Conservation (phyloP, 73 alveolate genomes). For the Paramecium octaurelia region DNA sequence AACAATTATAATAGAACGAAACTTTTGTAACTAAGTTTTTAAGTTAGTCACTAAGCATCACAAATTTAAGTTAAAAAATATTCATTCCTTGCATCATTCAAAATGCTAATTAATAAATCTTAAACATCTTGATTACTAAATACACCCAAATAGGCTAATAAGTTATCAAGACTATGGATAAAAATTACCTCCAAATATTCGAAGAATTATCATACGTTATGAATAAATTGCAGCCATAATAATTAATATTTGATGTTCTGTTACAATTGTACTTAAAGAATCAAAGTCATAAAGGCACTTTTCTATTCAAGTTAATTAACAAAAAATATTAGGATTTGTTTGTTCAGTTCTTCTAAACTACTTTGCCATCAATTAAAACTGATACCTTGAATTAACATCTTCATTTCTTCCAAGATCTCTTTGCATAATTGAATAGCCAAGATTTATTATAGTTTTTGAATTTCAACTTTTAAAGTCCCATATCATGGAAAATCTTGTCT, state of each 20-base stretch:
- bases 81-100: not conserved
- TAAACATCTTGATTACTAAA: not conserved
- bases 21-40: not conserved
- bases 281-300: not conserved
- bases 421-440: not conserved
- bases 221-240: not conserved
- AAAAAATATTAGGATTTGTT: not conserved
- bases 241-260: not conserved
- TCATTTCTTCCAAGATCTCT: not conserved
- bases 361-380: not conserved
- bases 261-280: not conserved
- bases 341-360: not conserved
- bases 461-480: not conserved
- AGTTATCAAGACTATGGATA: not conserved
- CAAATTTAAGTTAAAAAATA: not conserved
- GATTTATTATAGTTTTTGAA: not conserved
- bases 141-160: not conserved
- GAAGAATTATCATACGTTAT: slow-evolving; percentile 16
- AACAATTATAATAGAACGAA: not conserved
- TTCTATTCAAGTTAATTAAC: not conserved
- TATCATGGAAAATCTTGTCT: slow-evolving; percentile 3
- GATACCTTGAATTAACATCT: not conserved
- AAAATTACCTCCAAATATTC: not conserved
- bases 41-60: not conserved
- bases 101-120: not conserved